Percentiles rank a stretch among this genome's conserved stretches.
phyloP scores from a whole-genome alignment of 257 asterid species.

The Forsythia viridissima region DNA sequence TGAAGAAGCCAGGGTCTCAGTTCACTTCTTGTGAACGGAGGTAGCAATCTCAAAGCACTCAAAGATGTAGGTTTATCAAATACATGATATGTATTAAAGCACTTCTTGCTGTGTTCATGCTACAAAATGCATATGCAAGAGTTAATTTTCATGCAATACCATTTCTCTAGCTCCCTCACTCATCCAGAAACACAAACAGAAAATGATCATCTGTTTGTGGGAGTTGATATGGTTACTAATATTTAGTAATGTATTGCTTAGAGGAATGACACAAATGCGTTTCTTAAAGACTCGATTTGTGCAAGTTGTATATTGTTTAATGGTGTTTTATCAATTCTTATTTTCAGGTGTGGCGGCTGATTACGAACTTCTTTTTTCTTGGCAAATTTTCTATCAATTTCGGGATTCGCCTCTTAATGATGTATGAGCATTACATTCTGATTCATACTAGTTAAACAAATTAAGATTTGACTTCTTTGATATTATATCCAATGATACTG shows the following conservation, averaged over 20 bases:
- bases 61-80: neutral
- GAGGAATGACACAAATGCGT: neutral
- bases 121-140: neutral
- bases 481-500: neutral
- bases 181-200: neutral
- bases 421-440: constrained; percentile 53
- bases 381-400: constrained; percentile 89
- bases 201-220: constrained; percentile 2
- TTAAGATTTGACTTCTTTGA: constrained; percentile 11
- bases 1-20: neutral
- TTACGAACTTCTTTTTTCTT: constrained; percentile 83
- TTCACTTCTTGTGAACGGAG: neutral
- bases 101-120: neutral
- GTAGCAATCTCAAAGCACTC: neutral
- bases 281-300: constrained; percentile 7
- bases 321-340: constrained; percentile 16
- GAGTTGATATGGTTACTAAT: neutral
- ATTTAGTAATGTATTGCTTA: neutral
- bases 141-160: constrained; percentile 2
- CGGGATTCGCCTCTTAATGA: constrained; percentile 96
- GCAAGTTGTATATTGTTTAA: constrained; percentile 10
- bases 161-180: neutral
- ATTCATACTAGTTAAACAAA: constrained; percentile 7
- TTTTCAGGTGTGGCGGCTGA: constrained; percentile 75
- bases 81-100: neutral